phyloP scores from a whole-genome alignment of 257 asterid genomes.

The Fraxinus excelsior region DNA sequence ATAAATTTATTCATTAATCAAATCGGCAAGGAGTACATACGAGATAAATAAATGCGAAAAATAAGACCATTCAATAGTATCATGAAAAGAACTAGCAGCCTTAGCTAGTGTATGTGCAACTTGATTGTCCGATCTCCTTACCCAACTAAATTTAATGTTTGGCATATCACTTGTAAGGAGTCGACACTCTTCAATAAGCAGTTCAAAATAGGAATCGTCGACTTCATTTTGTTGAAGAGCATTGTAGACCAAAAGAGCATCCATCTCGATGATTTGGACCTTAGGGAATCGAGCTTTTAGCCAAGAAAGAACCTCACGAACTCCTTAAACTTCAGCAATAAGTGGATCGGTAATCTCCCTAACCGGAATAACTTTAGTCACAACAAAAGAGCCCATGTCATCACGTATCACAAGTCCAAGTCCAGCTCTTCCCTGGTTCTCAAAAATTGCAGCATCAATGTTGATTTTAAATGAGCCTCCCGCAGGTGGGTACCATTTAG shows the following conservation, averaged over 20 bases:
- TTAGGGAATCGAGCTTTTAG: neutral
- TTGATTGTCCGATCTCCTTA: neutral
- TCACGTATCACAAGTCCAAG: too few relatives aligned
- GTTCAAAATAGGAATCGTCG: too few relatives aligned
- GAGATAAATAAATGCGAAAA: too few relatives aligned
- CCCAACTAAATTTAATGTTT: neutral
- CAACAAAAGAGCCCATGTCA: neutral
- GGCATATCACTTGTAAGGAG: too few relatives aligned
- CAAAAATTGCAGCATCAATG: too few relatives aligned
- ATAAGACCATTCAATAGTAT: neutral
- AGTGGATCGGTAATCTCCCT: neutral
- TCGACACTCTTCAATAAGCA: neutral
- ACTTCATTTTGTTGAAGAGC: too few relatives aligned
- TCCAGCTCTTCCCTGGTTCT: too few relatives aligned
- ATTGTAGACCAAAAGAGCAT: neutral
- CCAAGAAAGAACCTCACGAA: neutral
- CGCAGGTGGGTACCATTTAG: too few relatives aligned
- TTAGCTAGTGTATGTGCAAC: neutral
- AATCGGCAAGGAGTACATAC: neutral
- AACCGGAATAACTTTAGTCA: neutral
- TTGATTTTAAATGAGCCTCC: too few relatives aligned
- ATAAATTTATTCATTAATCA: neutral
- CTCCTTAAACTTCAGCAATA: neutral
- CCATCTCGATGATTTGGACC: neutral
- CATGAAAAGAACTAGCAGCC: neutral